Percentiles rank a stretch among this genome's conserved stretches.
Evolutionary conservation across 2,329 filamentous ascomycete genomes (phyloP).

Genomic region (Periglandula ipomoeae): DNA sequence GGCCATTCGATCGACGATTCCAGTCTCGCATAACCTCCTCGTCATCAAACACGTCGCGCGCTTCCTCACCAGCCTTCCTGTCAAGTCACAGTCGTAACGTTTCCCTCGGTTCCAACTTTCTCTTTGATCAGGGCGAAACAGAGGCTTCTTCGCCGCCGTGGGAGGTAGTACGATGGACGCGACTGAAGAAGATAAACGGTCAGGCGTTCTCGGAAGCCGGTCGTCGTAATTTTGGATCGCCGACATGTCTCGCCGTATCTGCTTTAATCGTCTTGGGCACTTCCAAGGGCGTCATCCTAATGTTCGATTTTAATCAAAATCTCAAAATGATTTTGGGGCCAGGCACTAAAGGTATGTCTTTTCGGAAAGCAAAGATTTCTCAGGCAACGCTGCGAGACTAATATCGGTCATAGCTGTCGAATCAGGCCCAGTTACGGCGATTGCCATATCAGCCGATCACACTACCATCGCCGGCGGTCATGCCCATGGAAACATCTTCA

Average conservation of each 20-base stretch:
- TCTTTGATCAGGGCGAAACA: constrained; percentile 51
- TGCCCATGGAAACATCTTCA: constrained; percentile 85
- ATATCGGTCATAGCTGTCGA: constrained; percentile 59
- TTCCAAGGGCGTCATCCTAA: constrained; percentile 84
- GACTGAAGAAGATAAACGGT: constrained; percentile 75
- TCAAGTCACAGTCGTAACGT: constrained; percentile 70
- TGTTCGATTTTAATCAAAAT: constrained; percentile 97
- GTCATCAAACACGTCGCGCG: constrained; percentile 49
- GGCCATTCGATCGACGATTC: constrained; percentile 91
- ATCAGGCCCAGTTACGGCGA: constrained; percentile 75
- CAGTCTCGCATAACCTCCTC: constrained; percentile 69
- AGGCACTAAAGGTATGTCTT: constrained; percentile 67
- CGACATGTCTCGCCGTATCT: constrained; percentile 82
- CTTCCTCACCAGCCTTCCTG: constrained; percentile 69
- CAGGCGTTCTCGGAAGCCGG: constrained; percentile 90
- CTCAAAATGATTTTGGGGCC: constrained; percentile 89
- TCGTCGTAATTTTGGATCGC: constrained; percentile 82
- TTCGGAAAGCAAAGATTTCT: background rate
- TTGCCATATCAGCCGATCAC: constrained; percentile 90
- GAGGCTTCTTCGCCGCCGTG: constrained; percentile 75
- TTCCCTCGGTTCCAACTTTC: constrained; percentile 64
- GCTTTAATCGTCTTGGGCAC: constrained; percentile 86
- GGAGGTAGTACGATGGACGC: constrained; percentile 97
- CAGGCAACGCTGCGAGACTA: constrained; percentile 19
- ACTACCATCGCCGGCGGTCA: constrained; percentile 86